Evolutionary conservation across 2,329 filamentous ascomycete genomes (phyloP), one percentile per base, ranked within the genome.

Genomic region (Alternaria metachromatica): DNA sequence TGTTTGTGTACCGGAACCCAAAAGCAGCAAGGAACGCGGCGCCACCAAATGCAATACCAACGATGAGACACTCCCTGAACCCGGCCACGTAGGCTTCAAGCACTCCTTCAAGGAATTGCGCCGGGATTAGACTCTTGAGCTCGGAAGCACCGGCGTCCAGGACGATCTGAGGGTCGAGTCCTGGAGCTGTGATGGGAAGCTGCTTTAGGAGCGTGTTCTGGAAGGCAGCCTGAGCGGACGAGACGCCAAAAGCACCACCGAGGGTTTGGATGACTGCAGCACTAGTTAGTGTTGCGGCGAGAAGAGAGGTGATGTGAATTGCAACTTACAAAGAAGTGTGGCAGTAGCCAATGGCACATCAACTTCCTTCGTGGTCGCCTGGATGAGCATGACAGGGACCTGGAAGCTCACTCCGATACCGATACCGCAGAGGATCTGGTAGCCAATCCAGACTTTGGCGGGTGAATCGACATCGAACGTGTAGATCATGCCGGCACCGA

Each of bases 381-480:
- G 80, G 0, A 72, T 78, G 12, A 78, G 76, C 51, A 80, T 79
- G 55, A 78, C 72, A 18, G 74, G 76, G 44, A 81, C 48, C 37
- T 64, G 59, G 33, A 70, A 63, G 15, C 43, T 50, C 25, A 81
- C 66, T 28, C 67, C 71, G 8, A 78, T 55, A 8, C 82, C 83
- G 26, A 80, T 65, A 5, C 84, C 84, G 4, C 75, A 53, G 0
- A 86, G 60, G 15, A 82, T 74, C 60, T 85, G 83, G 66, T 82
- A 85, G 5, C 84, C 84, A 30, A 84, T 81, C 83, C 82, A 85
- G 20, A 78, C 72, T 1, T 65, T 73, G 2, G 72, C 71, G 0
- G 75, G 64, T 6, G 81, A 82, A 28, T 69, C 60, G 3, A 81
- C 67, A n/a, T 78, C 71, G 11, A 83, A 73, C 0, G 80, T 84